Percentiles rank a stretch among this genome's conserved stretches.
Evolutionary conservation across 805 yeast species (phyloP).

Genomic region (Candida corydali): DNA sequence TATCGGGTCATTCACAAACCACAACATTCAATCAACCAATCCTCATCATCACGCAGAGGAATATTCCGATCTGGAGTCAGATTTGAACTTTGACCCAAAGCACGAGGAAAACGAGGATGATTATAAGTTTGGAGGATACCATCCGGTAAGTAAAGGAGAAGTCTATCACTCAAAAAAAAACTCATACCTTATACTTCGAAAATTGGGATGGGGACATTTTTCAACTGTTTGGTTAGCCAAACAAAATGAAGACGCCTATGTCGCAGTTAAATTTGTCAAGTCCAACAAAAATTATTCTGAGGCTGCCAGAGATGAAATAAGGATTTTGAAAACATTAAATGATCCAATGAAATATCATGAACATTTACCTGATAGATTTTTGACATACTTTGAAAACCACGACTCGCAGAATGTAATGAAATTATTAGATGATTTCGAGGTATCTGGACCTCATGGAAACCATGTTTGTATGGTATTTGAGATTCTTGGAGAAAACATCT

Average conservation of each 20-base stretch:
- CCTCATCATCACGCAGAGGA: constrained; percentile 4
- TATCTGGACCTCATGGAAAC: constrained; percentile 58
- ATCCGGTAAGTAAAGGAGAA: constrained; percentile 57
- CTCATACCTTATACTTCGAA: constrained; percentile 46
- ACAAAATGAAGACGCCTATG: constrained; percentile 35
- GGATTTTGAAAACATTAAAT: constrained; percentile 38
- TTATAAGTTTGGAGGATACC: constrained; percentile 61
- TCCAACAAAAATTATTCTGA: constrained; percentile 50
- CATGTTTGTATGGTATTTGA: constrained; percentile 68
- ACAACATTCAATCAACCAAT: constrained; percentile 3
- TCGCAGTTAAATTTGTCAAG: constrained; percentile 60
- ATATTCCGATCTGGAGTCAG: constrained; percentile 23
- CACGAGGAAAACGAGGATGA: constrained; percentile 50
- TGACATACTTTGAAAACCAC: constrained; percentile 10
- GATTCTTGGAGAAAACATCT: constrained; percentile 57
- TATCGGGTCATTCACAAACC: constrained; percentile 10
- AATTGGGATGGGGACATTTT: constrained; percentile 71
- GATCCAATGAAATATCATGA: constrained; percentile 15
- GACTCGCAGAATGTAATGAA: constrained; percentile 49
- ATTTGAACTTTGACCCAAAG: constrained; percentile 22
- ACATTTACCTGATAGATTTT: constrained; percentile 11
- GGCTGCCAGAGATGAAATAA: constrained; percentile 64
- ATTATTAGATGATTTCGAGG: constrained; percentile 52
- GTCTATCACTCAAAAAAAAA: constrained; percentile 40
- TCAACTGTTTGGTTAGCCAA: constrained; percentile 67